Evolutionary conservation across 2,329 filamentous ascomycete species (phyloP), one percentile per base, ranked within the genome.

Genomic region (Sporothrix brasiliensis): DNA sequence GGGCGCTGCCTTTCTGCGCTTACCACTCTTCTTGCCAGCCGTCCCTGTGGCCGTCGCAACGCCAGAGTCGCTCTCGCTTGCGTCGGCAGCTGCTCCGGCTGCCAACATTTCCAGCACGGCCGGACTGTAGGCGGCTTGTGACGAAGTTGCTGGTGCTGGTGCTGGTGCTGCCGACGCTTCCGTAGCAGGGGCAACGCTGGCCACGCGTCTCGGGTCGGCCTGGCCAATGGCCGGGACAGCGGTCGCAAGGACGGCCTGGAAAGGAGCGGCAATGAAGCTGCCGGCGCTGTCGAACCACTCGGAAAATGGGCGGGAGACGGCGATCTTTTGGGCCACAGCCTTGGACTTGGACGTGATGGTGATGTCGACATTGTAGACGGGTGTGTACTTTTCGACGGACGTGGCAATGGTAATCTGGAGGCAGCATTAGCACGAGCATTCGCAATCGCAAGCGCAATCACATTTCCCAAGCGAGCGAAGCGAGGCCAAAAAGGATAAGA

Each of bases 351-450:
- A 76, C 49, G 82, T 83, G 69, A 88, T 80, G 61, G 83, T 85
- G 67, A 97, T 84, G 56, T 86, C 88, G 72, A 97, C 82, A 77
- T 91, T 86, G 83, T 99, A 99, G 58, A 89, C 86, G 0, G 93
- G 92, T 52, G 90, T 86, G 80, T 94, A 88, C 79, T 97, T 97
- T 77, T 91, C 90, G 0, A 88, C 89, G 1, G 86, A 87, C 52
- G 89, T 92, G 1, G 86, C 84, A 74, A 98, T 89, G 19, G 87
- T 87, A 77, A 97, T 86, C 90, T 95, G 52, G 74, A 5, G 19
- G 21, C 10, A 13, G 10, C 9, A 49, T 39, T n/a, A 68, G 50
- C 39, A 21, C 10, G 41, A 44, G 41, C 41, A 4, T 13, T 4
- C 2, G 41, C 10, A 14, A 5, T 5, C 2, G 41, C 39, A 11